Evolutionary conservation across 345 rosid species (phyloP), one percentile per base, ranked within the genome.

Genomic region (Combretum micranthum): DNA sequence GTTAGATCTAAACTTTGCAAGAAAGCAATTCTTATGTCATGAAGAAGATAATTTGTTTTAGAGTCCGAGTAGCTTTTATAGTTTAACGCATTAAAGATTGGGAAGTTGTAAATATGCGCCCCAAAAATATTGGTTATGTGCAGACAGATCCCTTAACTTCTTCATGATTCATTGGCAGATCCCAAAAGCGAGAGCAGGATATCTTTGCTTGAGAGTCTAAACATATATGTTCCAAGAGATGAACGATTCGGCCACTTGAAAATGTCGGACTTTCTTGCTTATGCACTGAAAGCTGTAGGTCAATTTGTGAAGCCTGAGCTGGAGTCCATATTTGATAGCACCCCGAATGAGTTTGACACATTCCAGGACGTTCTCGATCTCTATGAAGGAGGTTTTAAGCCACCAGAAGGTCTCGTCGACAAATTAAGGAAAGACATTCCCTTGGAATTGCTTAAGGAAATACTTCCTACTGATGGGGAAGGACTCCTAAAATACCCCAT

Each of bases 201-300:
- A 48, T 67, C 76, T 13, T 42, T 63, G 44, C 67, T 74, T 9
- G 12, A 44, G 62, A 74, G 72, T 61, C 53, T 71, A 18, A 42
- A 71, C 64, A 56, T 57, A 15, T 65, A 77, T 59, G 72, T 77
- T 51, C 82, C 82, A 1, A 60, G 68, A 54, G 82, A 74, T 15
- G 82, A 74, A 58, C 57, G 76, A 53, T 60, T 68, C n/a, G 74
- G 82, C 26, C 82, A 70, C 60, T 42, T 73, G 56, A 77, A 74
- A 59, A 55, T 68, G 76, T 55, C 78, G 0, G 79, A 77, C 42
- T 73, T 74, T 62, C 70, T 77, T 14, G 71, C 60, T 17, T 70
- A 64, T 49, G 72, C 72, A 16, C 55, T 77, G 57, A 71, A 71
- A 62, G 62, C 82, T 0, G 44, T 68, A 2, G 71, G 44, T 53